A percentile compares a stretch with the other conserved stretches of the same genome.
Evolutionary conservation across 2,329 filamentous ascomycete species (phyloP).

Genomic region (Colletotrichum scovillei): DNA sequence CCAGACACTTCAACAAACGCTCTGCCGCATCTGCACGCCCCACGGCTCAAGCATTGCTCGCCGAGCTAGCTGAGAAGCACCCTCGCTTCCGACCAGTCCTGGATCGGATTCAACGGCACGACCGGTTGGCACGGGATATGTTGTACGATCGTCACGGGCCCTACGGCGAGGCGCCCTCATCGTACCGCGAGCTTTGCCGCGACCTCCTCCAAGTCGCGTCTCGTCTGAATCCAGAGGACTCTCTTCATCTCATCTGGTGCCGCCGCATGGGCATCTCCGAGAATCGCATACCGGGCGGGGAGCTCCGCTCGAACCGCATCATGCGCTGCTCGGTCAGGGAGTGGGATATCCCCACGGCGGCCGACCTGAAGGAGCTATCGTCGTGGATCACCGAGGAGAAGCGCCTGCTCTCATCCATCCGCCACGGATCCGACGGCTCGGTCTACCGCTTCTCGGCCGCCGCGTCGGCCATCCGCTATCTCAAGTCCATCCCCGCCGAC

Average conservation of each 20-base stretch:
- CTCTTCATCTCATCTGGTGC: background rate
- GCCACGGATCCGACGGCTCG: too few species aligned
- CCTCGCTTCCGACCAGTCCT: background rate
- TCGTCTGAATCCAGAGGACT: background rate
- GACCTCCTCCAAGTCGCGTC: background rate
- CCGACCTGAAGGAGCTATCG: background rate
- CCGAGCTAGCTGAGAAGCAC: background rate
- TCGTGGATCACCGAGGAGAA: background rate
- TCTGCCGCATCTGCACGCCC: too few species aligned
- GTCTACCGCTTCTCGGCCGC: conserved; percentile 12
- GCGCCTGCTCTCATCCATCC: background rate
- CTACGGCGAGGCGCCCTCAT: background rate
- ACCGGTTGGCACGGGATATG: too few species aligned
- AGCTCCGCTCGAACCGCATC: too few species aligned
- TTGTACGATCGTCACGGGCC: background rate
- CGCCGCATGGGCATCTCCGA: too few species aligned
- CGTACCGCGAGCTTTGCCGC: background rate
- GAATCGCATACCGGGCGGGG: too few species aligned
- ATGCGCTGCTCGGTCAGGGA: too few species aligned
- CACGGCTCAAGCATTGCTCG: too few species aligned
- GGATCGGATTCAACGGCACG: background rate
- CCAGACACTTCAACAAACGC: too few species aligned
- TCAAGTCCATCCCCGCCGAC: background rate
- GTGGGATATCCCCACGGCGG: background rate
- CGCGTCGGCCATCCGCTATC: background rate